A percentile compares a stretch with the other conserved stretches of the same genome.
Conservation (phyloP, 768 basidiomycete species). For the Pisolithus orientalis region DNA sequence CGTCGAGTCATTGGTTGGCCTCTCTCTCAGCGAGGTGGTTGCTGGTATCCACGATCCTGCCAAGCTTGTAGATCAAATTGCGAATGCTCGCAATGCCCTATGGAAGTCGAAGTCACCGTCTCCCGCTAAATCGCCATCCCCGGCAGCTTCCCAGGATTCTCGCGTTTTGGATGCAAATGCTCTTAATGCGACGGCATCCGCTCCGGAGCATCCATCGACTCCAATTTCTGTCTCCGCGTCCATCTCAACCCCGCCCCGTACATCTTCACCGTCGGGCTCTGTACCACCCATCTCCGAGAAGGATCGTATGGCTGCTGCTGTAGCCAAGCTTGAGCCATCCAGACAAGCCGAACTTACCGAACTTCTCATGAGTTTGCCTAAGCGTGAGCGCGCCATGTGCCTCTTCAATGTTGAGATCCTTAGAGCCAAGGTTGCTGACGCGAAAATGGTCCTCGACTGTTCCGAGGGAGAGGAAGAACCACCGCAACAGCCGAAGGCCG, state of each 20-base stretch:
- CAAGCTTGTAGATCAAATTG: conserved; percentile 62
- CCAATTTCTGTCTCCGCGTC: conserved; percentile 74
- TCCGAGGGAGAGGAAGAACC: conserved; percentile 50
- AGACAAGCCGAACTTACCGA: conserved; percentile 65
- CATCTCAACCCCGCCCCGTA: conserved; percentile 75
- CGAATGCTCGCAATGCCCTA: conserved; percentile 30
- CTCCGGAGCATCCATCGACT: conserved; percentile 86
- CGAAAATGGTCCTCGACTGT: conserved; percentile 74
- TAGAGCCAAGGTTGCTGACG: conserved; percentile 71
- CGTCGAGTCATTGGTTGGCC: conserved; percentile 63
- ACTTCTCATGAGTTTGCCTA: conserved; percentile 79
- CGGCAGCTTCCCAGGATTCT: conserved; percentile 63
- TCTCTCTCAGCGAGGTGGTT: conserved; percentile 73
- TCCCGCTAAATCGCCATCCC: conserved; percentile 47
- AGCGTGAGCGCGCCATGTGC: conserved; percentile 86
- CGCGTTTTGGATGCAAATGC: conserved; percentile 58
- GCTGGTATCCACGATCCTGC: conserved; percentile 65
- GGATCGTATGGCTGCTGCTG: conserved; percentile 66
- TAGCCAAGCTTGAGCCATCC: conserved; percentile 55
- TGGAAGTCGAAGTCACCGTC: conserved; percentile 32
- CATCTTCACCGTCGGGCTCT: conserved; percentile 68
- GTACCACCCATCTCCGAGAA: conserved; percentile 61
- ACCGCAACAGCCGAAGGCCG: conserved; percentile 19
- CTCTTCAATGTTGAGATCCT: conserved; percentile 83
- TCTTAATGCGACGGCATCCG: conserved; percentile 70